Base-by-base conservation (phyloP, 768 basidiomycete species). In the Lactifluus volemus region DNA sequence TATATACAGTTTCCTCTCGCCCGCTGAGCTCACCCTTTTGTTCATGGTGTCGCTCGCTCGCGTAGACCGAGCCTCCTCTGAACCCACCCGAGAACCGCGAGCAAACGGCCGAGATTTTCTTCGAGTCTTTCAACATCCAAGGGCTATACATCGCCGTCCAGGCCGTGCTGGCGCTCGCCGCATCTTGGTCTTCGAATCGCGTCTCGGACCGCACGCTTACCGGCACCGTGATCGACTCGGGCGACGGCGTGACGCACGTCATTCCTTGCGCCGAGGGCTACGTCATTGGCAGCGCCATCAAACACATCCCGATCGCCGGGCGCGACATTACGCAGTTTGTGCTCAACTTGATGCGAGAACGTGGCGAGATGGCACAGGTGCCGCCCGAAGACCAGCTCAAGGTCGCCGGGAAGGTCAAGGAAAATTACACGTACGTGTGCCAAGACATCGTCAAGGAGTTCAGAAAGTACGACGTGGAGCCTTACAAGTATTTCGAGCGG, bases 391-490 rank as follows among this genome's bases (percentile, higher is more conserved):
- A 99, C 72, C 94, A 97, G 68, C 71, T 98, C 58, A 84, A 83
- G 67, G 84, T 98, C 21, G 95, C 97, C 19, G 81, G 91, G 54
- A 94, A 86, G 72, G 90, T 99, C 68, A 99, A 99, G 76, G 97
- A 99, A 78, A 90, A 92, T 68, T 96, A 94, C 76, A 94, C 90
- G 68, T 99, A 99, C 69, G 93, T 98, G 47, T 99, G 97, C 71
- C 94, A 97, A 73, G 97, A 98, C 71, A 98, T 98, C 67, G 96
- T 99, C 68, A 88, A 92, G 75, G 97, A 99, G 79, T 97, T 98
- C 74, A 84, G 92, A 73, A 99, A 98, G 77, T 98, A 95, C 74
- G 97, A 99, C 70, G 82, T 85, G 57, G 96, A 98, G 68, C 97
- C 96, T 2, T 87, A 87, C 74, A 97, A 95, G 77, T 86, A 89